Evolutionary conservation across 352 stramenopile genomes (phyloP), one percentile per base, ranked within the genome.

Genomic region (Phytophthora vignae): DNA sequence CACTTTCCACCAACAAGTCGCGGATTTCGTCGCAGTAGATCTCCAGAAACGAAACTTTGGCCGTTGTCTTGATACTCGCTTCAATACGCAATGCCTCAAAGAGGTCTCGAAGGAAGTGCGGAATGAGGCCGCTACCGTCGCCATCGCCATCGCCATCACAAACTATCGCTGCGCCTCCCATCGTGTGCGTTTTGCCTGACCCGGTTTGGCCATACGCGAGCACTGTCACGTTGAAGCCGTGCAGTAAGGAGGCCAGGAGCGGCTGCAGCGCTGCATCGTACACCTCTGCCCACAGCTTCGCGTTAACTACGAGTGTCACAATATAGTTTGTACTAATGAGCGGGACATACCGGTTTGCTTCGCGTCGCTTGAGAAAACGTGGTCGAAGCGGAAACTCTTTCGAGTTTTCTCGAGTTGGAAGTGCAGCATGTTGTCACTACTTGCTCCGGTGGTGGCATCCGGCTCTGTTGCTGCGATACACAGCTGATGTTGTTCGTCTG

Each of bases 21-120:
- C 96, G 92, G 58, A 99, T 97, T 68, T 99, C 96, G 80, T 99
- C 96, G n/a, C 96, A 96, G 61, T 99, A 99, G 7, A 99, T 98
- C 77, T 99, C 97, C 1, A 99, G 79, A 66, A 94, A 96, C 7
- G 89, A 95, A 1, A 94, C 85, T 3, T 76, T 84, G 2, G 91
- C 74, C 33, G 62, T 75, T n/a, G 61, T 71, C 40, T 67, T 89
- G 58, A 60, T 71, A 67, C 1, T 77, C 57, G 4, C 60, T 52
- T 29, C 59, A 29, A 7, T 77, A 48, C 31, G 73, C 63, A 93
- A 63, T 7, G 62, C 62, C 4, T 55, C 52, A 40, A 96, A 96
- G 17, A 95, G 65, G 33, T 96, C 79, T 46, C 85, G 78, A 11
- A 96, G 58, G 52, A 96, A 93, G 5, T 83, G 81, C n/a, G 87